Conservation (phyloP, 441 rosid genomes). For the Pelargonium citronellum region DNA sequence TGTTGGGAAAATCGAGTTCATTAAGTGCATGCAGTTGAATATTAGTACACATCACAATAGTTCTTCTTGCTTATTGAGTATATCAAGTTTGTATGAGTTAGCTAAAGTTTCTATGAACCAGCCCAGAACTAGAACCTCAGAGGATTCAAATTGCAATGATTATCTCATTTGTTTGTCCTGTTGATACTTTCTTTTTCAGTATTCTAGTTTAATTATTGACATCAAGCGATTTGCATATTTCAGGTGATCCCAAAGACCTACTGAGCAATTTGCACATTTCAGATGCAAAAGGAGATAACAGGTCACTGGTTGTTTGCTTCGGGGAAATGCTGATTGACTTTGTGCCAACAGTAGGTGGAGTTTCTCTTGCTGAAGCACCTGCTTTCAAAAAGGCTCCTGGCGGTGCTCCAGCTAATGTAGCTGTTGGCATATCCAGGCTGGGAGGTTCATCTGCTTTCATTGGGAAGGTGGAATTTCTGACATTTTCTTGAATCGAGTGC, state of each 20-base stretch:
- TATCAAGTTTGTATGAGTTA: not conserved
- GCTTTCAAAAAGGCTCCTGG: slow-evolving; percentile 98
- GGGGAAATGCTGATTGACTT: slow-evolving; percentile 98
- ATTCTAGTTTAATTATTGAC: not conserved
- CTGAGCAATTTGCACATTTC: slow-evolving; percentile 9
- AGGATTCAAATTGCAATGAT: not conserved
- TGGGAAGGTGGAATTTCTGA: slow-evolving; percentile 64
- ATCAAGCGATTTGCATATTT: slow-evolving; percentile 13
- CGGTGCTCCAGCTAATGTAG: slow-evolving; percentile 99
- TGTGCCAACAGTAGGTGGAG: slow-evolving; percentile 81
- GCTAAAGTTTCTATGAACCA: not conserved
- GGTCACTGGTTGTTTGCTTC: slow-evolving; percentile 64
- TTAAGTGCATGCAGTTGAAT: not conserved
- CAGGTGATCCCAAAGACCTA: slow-evolving; percentile 41
- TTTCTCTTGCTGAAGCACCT: slow-evolving; percentile 94
- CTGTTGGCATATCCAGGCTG: slow-evolving; percentile 78
- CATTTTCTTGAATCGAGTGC: not conserved
- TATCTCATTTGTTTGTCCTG: not conserved
- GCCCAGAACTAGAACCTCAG: slow-evolving; percentile 4
- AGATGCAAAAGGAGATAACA: slow-evolving; percentile 22
- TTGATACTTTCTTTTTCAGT: not conserved
- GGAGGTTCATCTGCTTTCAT: slow-evolving; percentile 94
- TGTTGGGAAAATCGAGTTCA: not conserved
- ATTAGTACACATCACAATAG: too few species aligned
- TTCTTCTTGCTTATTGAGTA: too few species aligned